A percentile compares a stretch with the other conserved stretches of the same genome.
Conservation (phyloP, 2,329 filamentous ascomycete genomes). For the Diaporthe australafricana region DNA sequence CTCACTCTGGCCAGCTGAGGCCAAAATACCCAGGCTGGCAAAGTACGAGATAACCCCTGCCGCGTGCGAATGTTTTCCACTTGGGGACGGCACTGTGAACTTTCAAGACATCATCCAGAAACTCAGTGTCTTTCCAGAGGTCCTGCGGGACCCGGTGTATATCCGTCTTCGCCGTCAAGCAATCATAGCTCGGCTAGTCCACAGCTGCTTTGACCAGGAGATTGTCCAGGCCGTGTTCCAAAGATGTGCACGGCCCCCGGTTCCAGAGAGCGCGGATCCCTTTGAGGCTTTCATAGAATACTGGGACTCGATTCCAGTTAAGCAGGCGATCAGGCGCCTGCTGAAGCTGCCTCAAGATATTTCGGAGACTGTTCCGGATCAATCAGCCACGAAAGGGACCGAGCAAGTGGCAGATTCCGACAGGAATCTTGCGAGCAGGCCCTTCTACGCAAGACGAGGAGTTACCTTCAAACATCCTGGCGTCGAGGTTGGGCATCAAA, state of each 20-base stretch:
- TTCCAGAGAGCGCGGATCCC: background rate
- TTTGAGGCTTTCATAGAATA: background rate
- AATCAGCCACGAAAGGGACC: background rate
- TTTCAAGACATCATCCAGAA: background rate
- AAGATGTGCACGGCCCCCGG: background rate
- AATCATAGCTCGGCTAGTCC: background rate
- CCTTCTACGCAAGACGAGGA: background rate
- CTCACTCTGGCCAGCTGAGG: background rate
- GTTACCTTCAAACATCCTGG: background rate
- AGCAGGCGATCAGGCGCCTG: background rate
- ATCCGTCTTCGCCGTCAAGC: background rate
- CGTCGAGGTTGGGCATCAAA: background rate
- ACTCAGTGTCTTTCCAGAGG: background rate
- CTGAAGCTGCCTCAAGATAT: background rate
- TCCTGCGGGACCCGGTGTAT: background rate
- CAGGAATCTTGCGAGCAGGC: background rate
- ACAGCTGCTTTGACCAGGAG: background rate
- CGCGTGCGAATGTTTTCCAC: background rate
- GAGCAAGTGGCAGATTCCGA: background rate
- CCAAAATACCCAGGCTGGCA: background rate
- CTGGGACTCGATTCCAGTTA: background rate
- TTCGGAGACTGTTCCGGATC: background rate
- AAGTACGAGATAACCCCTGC: slow-evolving; percentile 8
- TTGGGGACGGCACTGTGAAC: background rate
- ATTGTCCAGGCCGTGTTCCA: background rate